These are phyloP conservation scores for Zoysia pacifica DNA, from an alignment of 176 grass and related monocot species.

Conservation along the genomic window DNA sequence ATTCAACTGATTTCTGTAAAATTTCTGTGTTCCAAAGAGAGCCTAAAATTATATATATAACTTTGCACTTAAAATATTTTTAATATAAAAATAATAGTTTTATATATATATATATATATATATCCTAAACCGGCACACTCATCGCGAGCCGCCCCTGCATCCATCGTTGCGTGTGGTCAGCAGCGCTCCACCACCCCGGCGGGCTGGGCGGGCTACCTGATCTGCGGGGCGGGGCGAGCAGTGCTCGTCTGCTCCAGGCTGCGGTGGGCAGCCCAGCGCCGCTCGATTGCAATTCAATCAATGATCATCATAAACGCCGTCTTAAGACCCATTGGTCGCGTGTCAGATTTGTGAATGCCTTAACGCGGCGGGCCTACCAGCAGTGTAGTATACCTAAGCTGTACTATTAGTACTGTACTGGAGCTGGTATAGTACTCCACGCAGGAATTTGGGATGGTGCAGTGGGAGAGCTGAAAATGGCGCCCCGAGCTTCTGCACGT, in stretches of 20 bases:
- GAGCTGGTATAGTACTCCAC: too few species aligned
- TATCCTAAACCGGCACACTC: too few species aligned
- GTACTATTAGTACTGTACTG: too few species aligned
- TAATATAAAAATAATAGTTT: too few species aligned
- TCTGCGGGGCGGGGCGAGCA: background rate
- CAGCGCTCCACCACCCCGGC: background rate
- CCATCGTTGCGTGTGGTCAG: too few species aligned
- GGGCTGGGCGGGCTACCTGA: background rate
- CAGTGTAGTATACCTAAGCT: too few species aligned
- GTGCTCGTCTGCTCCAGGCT: background rate
- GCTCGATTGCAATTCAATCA: background rate
- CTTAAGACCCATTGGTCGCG: slow-evolving; percentile 39
- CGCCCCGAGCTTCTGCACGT: background rate
- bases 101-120: too few species aligned
- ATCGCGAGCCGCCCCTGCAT: too few species aligned
- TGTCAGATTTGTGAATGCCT: slow-evolving; percentile 14
- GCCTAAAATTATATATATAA: too few species aligned
- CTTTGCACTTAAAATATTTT: too few species aligned
- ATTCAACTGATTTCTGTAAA: too few species aligned
- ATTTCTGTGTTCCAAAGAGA: too few species aligned
- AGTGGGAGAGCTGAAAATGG: background rate
- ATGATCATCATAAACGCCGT: slow-evolving; percentile 24
- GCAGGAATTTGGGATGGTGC: background rate
- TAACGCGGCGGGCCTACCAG: slow-evolving; percentile 5
- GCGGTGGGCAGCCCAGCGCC: background rate